Conservation (phyloP, 2,329 filamentous ascomycete genomes). For the Lecanosticta acicola region DNA sequence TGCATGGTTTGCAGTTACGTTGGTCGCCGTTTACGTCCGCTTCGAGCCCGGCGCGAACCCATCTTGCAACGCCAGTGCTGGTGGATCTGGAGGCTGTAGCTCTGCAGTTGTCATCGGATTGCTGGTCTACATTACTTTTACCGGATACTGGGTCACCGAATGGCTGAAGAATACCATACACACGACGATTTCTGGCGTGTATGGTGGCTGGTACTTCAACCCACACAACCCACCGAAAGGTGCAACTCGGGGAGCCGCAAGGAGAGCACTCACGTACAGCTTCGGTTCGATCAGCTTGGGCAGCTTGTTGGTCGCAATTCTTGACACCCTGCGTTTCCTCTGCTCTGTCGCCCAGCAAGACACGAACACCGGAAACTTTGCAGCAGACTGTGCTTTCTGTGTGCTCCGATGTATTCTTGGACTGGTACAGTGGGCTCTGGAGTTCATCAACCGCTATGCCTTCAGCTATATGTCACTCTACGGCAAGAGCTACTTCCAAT, state of each 20-base stretch:
- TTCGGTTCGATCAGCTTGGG: slow-evolving; percentile 89
- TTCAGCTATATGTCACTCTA: slow-evolving; percentile 83
- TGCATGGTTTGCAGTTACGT: slow-evolving; percentile 79
- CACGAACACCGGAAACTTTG: slow-evolving; percentile 62
- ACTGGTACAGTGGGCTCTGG: slow-evolving; percentile 75
- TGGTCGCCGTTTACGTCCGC: slow-evolving; percentile 79
- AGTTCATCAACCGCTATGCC: slow-evolving; percentile 65
- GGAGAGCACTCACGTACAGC: slow-evolving; percentile 77
- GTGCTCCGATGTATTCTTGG: slow-evolving; percentile 69
- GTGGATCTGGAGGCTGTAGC: slow-evolving; percentile 56
- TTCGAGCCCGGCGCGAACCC: slow-evolving; percentile 63
- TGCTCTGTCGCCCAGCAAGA: slow-evolving; percentile 70
- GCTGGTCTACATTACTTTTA: slow-evolving; percentile 81
- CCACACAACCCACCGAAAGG: slow-evolving; percentile 63
- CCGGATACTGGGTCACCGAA: slow-evolving; percentile 90
- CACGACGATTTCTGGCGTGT: slow-evolving; percentile 78
- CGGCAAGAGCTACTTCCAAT: slow-evolving; percentile 77
- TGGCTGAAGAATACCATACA: slow-evolving; percentile 93
- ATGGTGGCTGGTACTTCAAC: slow-evolving; percentile 90
- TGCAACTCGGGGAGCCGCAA: slow-evolving; percentile 77
- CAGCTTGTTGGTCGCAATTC: slow-evolving; percentile 76
- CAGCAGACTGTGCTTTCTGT: slow-evolving; percentile 65
- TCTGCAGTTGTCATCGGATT: slow-evolving; percentile 74
- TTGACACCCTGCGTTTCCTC: slow-evolving; percentile 76
- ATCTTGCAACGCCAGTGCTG: slow-evolving; percentile 48